phyloP scores from a whole-genome alignment of 495 filamentous ascomycete species.

The Daldinia loculata region DNA sequence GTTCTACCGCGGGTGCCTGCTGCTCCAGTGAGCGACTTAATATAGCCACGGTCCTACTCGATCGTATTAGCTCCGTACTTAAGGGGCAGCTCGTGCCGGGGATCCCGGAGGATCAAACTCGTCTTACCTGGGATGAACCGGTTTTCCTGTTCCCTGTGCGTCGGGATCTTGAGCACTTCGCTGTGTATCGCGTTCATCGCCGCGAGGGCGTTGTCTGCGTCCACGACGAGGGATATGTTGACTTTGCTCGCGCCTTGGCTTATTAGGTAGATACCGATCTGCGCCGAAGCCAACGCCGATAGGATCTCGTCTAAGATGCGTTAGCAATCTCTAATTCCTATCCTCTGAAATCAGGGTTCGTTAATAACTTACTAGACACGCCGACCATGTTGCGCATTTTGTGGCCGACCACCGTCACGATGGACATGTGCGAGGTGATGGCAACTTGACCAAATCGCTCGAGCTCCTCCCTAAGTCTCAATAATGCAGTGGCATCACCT shows the following conservation, averaged over 20 bases:
- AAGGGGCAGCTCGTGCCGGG: slow-evolving; percentile 16
- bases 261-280: slow-evolving; percentile 53
- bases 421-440: slow-evolving; percentile 47
- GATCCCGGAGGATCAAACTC: background rate
- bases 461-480: slow-evolving; percentile 44
- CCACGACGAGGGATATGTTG: slow-evolving; percentile 54
- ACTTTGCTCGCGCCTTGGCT: slow-evolving; percentile 56
- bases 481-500: slow-evolving; percentile 33
- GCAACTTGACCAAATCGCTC: slow-evolving; percentile 47
- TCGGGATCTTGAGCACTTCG: slow-evolving; percentile 54
- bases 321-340: slow-evolving; percentile 14
- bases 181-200: slow-evolving; percentile 53
- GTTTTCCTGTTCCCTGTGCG: slow-evolving; percentile 45
- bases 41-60: slow-evolving; percentile 41
- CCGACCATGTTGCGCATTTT: slow-evolving; percentile 56
- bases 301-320: slow-evolving; percentile 48
- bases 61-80: slow-evolving; percentile 6
- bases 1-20: slow-evolving; percentile 18
- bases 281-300: slow-evolving; percentile 48
- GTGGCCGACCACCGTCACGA: slow-evolving; percentile 53
- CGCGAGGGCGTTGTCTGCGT: slow-evolving; percentile 48
- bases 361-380: slow-evolving; percentile 46
- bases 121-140: slow-evolving; percentile 46
- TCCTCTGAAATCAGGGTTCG: background rate
- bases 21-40: slow-evolving; percentile 14